phyloP scores from a whole-genome alignment of 768 basidiomycete genomes.

The Mrakia frigida region DNA sequence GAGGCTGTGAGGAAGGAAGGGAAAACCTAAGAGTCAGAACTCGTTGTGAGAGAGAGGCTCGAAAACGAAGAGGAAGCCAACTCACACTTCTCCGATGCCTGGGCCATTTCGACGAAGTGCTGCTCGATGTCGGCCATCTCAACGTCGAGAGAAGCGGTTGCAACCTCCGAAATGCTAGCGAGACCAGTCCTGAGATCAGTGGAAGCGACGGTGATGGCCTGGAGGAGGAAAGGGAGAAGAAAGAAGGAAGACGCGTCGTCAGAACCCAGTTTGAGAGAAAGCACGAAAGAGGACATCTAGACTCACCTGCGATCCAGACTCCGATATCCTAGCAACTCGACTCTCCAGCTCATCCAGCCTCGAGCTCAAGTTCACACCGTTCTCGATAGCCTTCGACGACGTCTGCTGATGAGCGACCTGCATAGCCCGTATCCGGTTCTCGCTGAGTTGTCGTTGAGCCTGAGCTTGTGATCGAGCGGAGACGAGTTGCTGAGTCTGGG shows the following conservation, averaged over 20 bases:
- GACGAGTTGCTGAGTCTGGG: constrained; percentile 3
- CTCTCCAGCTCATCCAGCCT: neutral
- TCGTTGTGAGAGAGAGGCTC: neutral
- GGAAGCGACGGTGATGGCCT: constrained; percentile 11
- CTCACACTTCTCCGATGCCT: constrained; percentile 11
- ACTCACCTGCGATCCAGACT: constrained; percentile 9
- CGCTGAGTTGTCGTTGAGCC: neutral
- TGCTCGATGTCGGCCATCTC: constrained; percentile 21
- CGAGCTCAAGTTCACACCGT: neutral
- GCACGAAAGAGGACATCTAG: neutral
- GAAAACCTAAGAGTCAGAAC: neutral
- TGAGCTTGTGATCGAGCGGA: neutral
- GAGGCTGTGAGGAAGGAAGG: neutral
- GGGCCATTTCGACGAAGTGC: neutral
- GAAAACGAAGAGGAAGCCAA: neutral
- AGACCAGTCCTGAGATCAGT: constrained; percentile 11
- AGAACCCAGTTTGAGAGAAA: neutral
- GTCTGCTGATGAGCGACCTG: neutral
- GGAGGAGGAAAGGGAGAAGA: neutral
- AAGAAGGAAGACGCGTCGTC: neutral
- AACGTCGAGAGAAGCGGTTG: constrained; percentile 2
- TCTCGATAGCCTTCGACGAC: neutral
- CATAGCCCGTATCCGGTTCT: constrained; percentile 1
- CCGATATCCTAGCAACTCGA: neutral
- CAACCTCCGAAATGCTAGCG: neutral